A percentile compares a stretch with the other conserved stretches of the same genome.
phyloP scores from a whole-genome alignment of 176 grass and related monocot genomes.

The Phoenix roebelenii region DNA sequence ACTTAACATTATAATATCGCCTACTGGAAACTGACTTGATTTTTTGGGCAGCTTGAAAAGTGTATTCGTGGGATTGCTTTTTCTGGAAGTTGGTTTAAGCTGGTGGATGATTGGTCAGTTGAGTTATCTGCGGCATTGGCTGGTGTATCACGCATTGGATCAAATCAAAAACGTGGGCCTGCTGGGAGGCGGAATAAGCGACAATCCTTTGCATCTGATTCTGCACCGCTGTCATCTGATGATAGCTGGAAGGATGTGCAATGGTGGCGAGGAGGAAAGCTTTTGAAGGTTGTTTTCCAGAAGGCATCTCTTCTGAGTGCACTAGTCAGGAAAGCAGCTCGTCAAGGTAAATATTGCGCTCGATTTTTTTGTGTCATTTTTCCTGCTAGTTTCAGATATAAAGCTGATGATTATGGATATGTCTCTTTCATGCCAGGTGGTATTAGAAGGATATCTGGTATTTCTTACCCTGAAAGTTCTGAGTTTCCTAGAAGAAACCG shows the following conservation, averaged over 20 bases:
- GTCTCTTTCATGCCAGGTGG: constrained; percentile 45
- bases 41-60: constrained; percentile 63
- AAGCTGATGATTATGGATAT: constrained; percentile 10
- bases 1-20: not conserved
- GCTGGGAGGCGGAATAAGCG: constrained; percentile 58
- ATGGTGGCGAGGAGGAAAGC: constrained; percentile 74
- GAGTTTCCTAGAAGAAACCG: constrained; percentile 66
- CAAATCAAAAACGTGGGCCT: constrained; percentile 69
- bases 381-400: not conserved
- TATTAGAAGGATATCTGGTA: constrained; percentile 51
- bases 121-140: constrained; percentile 35
- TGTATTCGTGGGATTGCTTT: constrained; percentile 78
- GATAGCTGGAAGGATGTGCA: constrained; percentile 66
- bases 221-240: constrained; percentile 39
- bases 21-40: not conserved
- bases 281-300: constrained; percentile 71
- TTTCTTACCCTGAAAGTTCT: constrained; percentile 72
- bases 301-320: constrained; percentile 42
- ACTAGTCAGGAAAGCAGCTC: constrained; percentile 64
- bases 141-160: constrained; percentile 45
- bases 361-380: constrained; percentile 18
- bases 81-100: constrained; percentile 69
- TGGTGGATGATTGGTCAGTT: constrained; percentile 51
- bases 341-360: constrained; percentile 56
- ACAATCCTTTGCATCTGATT: constrained; percentile 45